These are phyloP conservation scores for Inga leiocalycina DNA, from an alignment of 306 rosid genomes.

Conservation along the genomic window DNA sequence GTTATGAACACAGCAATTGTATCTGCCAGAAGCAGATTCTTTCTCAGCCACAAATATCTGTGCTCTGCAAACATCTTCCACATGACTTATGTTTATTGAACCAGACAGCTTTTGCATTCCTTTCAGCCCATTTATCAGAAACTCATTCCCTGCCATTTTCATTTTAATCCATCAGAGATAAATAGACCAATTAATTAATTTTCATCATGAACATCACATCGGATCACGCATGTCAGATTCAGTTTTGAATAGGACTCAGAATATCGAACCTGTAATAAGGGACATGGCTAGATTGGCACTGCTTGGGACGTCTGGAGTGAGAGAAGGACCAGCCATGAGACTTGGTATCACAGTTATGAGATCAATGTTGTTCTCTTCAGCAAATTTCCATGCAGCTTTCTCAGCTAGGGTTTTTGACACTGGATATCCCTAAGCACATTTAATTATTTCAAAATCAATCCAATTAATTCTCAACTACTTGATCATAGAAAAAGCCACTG, in stretches of 20 bases:
- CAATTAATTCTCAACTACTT: not conserved
- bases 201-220: not conserved
- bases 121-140: conserved; percentile 61
- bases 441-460: not conserved
- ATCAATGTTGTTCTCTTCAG: conserved; percentile 66
- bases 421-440: conserved; percentile 73
- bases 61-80: conserved; percentile 75
- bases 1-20: conserved; percentile 62
- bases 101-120: conserved; percentile 79
- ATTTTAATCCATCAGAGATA: not conserved
- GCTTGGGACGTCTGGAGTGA: conserved; percentile 67
- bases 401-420: conserved; percentile 75
- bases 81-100: conserved; percentile 70
- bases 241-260: not conserved
- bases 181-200: not conserved
- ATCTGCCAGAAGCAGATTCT: conserved; percentile 78
- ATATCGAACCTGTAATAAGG: conserved; percentile 58
- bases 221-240: not conserved
- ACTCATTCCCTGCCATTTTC: conserved; percentile 55
- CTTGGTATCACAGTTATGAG: conserved; percentile 78
- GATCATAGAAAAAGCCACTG: not conserved
- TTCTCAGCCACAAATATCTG: conserved; percentile 79
- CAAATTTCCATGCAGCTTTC: conserved; percentile 79
- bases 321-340: conserved; percentile 67
- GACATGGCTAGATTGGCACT: conserved; percentile 55